phyloP scores from a whole-genome alignment of 2,329 filamentous ascomycete genomes.

The Curvularia spicifera region DNA sequence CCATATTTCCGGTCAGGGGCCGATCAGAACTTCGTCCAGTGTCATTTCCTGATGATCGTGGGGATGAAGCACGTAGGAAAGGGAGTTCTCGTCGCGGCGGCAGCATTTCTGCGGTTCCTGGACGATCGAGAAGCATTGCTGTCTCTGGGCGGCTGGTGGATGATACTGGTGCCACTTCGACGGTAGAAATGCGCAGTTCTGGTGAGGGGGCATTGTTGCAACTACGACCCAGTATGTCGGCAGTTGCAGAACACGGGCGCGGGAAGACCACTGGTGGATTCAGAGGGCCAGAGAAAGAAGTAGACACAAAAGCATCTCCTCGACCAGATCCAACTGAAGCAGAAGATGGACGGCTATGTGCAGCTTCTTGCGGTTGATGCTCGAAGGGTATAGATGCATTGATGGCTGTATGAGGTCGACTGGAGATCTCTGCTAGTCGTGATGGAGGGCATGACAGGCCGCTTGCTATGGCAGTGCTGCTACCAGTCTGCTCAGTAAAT shows the following conservation, averaged over 20 bases:
- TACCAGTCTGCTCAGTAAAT: conserved; percentile 7
- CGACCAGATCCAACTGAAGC: conserved; percentile 18
- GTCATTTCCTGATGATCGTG: conserved; percentile 36
- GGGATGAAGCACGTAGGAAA: conserved; percentile 45
- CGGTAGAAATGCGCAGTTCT: conserved; percentile 6
- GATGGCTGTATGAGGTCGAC: conserved; percentile 33
- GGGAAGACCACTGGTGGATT: conserved; percentile 36
- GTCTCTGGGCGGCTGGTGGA: conserved; percentile 25
- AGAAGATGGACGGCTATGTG: conserved; percentile 25
- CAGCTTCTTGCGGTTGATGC: conserved; percentile 20
- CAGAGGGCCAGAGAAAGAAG: conserved; percentile 21
- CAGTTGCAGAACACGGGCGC: conserved; percentile 34
- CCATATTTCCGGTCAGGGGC: conserved; percentile 34
- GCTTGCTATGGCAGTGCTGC: not conserved
- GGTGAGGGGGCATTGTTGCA: conserved; percentile 2
- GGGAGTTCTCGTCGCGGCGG: conserved; percentile 51
- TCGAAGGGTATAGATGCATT: conserved; percentile 15
- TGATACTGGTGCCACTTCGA: conserved; percentile 13
- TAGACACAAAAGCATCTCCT: not conserved
- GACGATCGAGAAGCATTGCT: conserved; percentile 24
- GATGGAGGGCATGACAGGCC: conserved; percentile 37
- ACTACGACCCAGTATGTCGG: conserved; percentile 16
- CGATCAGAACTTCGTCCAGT: conserved; percentile 30
- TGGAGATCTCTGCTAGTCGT: conserved; percentile 33
- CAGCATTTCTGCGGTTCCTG: conserved; percentile 26